These are phyloP conservation scores for Hypoxylon lenormandii DNA, from an alignment of 495 filamentous ascomycete species.

Conservation along the genomic window DNA sequence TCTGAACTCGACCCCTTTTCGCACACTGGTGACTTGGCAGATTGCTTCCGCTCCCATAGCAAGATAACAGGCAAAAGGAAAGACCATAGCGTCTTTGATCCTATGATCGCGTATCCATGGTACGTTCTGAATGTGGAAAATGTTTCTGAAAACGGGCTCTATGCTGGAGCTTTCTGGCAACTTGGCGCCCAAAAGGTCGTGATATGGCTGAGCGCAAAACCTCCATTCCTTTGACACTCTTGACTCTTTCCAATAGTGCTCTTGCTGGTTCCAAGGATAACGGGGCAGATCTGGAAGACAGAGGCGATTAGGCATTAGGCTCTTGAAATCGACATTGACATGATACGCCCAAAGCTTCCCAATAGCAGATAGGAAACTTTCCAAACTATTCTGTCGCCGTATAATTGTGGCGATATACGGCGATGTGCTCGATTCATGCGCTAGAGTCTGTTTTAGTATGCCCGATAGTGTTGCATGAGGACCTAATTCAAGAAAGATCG, in stretches of 20 bases:
- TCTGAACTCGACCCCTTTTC: neutral
- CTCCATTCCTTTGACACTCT: constrained; percentile 57
- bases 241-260: constrained; percentile 55
- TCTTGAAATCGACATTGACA: too few relatives aligned
- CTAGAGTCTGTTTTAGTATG: too few relatives aligned
- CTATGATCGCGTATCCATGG: neutral
- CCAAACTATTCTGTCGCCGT: too few relatives aligned
- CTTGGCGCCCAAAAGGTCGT: constrained; percentile 61
- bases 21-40: neutral
- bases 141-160: constrained; percentile 54
- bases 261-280: constrained; percentile 57
- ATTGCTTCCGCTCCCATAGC: neutral
- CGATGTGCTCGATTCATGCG: too few relatives aligned
- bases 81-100: neutral
- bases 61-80: neutral
- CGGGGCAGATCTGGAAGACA: constrained; percentile 46
- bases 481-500: too few relatives aligned
- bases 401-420: too few relatives aligned
- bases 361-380: too few relatives aligned
- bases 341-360: too few relatives aligned
- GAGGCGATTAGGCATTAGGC: too few relatives aligned
- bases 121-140: constrained; percentile 1
- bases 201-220: constrained; percentile 47
- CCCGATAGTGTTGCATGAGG: too few relatives aligned
- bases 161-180: constrained; percentile 41